Base-by-base conservation (phyloP, 2,329 filamentous ascomycete genomes). In the Ophiostoma australiae region DNA sequence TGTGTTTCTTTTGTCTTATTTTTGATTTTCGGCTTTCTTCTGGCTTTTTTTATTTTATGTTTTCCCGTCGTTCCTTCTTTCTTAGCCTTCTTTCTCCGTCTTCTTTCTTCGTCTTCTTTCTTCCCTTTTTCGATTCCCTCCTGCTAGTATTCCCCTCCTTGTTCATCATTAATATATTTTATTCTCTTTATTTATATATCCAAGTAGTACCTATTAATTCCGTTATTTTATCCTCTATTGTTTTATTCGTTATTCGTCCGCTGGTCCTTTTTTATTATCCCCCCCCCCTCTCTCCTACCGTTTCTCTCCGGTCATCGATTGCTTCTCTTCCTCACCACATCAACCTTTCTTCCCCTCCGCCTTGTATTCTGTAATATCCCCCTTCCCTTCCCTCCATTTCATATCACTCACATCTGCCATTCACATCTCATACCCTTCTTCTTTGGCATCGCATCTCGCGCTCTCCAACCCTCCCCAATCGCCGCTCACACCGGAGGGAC, bases 111-210 rank as follows among this genome's bases (percentile, higher is more conserved):
- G 35, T n/a, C 37, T 69, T 58, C 58, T 33, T n/a, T 23, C 44
- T 39, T 68, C 70, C 66, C 55, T 67, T 67, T 67, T 67, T 67
- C 63, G 35, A 39, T 39, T 41, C 61, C 35, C 35, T 37, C 20
- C 8, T 66, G 63, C 61, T 66, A 66, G 31, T 66, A 71, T 71
- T 68, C 69, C 67, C 69, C 55, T 72, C 70, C 68, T 67, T 27
- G 13, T 23, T 23, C 15, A 27, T 5, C 37, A 20, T 48, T 48
- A 48, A 48, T 48, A n/a, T 20, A 20, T 39, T 39, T 39, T 66
- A 37, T 66, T 8, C 39, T 39, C 17, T 23, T 39, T 39, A 37
- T 41, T 41, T 67, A 39, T 44, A 20, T 48, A 15, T 20, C 27
- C 27, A 31, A 3, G n/a, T n/a, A 48, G 44, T 58, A 27, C 3